Evolutionary conservation across 345 rosid species (phyloP), one percentile per base, ranked within the genome.

Genomic region (Citropsis articulata): DNA sequence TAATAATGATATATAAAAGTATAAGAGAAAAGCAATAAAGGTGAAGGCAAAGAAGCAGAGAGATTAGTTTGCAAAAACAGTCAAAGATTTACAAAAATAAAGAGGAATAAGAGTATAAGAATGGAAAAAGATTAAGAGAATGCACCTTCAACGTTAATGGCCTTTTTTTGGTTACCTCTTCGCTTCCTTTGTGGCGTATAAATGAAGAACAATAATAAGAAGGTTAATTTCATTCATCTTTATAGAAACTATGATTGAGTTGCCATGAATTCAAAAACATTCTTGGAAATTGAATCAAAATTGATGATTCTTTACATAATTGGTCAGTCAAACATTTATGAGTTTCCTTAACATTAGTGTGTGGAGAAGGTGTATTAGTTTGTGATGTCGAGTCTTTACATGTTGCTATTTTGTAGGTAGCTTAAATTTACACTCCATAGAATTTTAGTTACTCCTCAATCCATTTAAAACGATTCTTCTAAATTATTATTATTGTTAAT

Each of bases 141-240:
- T 8, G 25, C 18, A 72, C 66, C 76, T 72, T 72, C 14, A 59
- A 72, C 53, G 50, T 33, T 57, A 35, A 72, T 35, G 31, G 75
- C 65, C 22, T 50, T 50, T 53, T 53, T 18, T 5, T 1, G 57
- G 57, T 45, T 45, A 56, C 35, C 45, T 24, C 31, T n/a, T n/a
- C 31, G 14, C 28, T 36, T 30, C 64, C 13, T 59, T 36, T 73
- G 4, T n/a, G 35, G 40, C 60, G 40, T 57, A 72, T 45, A 13
- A 57, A 30, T 28, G 28, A 72, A 72, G 22, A 55, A 56, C 5
- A 55, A 28, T 31, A 72, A 24, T 24, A 36, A 57, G 9, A 35
- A 21, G 4, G 48, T 31, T 30, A 45, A 45, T 53, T 59, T 57
- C 33, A 57, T 35, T 22, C 7, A 16, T n/a, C 21, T 60, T 73